phyloP scores from a whole-genome alignment of 2,329 filamentous ascomycete genomes.

The Neonectria punicea region DNA sequence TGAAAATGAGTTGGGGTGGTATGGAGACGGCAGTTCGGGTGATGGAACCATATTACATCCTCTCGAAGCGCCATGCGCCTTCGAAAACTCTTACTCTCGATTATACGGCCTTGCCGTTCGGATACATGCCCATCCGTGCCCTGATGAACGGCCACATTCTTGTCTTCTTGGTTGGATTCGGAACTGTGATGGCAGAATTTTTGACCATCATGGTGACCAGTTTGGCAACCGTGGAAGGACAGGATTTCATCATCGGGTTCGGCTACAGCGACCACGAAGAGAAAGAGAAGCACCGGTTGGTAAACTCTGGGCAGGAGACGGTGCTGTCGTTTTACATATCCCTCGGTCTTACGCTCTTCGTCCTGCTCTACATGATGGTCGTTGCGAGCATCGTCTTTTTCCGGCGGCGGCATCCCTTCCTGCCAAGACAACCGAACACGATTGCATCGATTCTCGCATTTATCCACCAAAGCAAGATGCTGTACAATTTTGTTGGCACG shows the following conservation, averaged over 20 bases:
- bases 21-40: slow-evolving; percentile 77
- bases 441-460: slow-evolving; percentile 81
- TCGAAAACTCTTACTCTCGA: slow-evolving; percentile 75
- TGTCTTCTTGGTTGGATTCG: slow-evolving; percentile 75
- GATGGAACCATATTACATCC: slow-evolving; percentile 79
- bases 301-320: slow-evolving; percentile 69
- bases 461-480: slow-evolving; percentile 84
- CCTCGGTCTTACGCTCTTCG: slow-evolving; percentile 68
- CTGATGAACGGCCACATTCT: slow-evolving; percentile 72
- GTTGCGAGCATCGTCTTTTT: slow-evolving; percentile 70
- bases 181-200: slow-evolving; percentile 78
- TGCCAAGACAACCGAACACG: slow-evolving; percentile 81
- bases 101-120: slow-evolving; percentile 78
- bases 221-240: slow-evolving; percentile 72
- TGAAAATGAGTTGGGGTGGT: slow-evolving; percentile 76
- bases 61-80: slow-evolving; percentile 73
- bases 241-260: slow-evolving; percentile 60
- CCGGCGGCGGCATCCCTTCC: slow-evolving; percentile 73
- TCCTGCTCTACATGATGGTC: slow-evolving; percentile 72
- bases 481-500: slow-evolving; percentile 78
- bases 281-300: slow-evolving; percentile 38
- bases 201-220: slow-evolving; percentile 75
- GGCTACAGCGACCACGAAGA: slow-evolving; percentile 25
- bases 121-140: slow-evolving; percentile 70
- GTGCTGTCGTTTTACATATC: slow-evolving; percentile 73